Conservation (phyloP, 139 green algal species). For the Nannochloris sp. region DNA sequence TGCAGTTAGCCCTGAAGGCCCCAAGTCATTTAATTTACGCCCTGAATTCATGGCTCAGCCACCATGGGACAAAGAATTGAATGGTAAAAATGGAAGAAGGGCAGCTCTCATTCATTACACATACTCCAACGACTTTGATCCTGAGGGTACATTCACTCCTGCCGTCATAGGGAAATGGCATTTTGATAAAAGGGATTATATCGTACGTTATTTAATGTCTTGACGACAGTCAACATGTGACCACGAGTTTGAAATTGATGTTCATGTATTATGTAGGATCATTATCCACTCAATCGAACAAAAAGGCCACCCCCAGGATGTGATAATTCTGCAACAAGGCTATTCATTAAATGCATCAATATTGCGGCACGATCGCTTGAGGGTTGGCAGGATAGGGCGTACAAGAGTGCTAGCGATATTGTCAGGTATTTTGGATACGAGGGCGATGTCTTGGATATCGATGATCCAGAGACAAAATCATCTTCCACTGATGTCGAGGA, state of each 20-base stretch:
- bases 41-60: constrained; percentile 54
- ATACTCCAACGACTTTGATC: constrained; percentile 59
- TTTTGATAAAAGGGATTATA: constrained; percentile 66
- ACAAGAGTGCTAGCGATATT: constrained; percentile 3
- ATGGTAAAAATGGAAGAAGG: constrained; percentile 13
- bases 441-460: not conserved
- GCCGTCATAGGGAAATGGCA: constrained; percentile 48
- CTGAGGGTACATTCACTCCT: constrained; percentile 29
- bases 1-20: constrained; percentile 16
- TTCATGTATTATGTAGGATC: constrained; percentile 2
- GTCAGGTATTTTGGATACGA: constrained; percentile 10
- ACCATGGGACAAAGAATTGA: constrained; percentile 47
- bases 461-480: not conserved
- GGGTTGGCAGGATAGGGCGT: constrained; percentile 15
- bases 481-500: not conserved
- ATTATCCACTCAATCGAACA: constrained; percentile 35
- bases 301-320: constrained; percentile 34
- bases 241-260: not conserved
- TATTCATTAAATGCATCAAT: constrained; percentile 34
- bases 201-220: not conserved
- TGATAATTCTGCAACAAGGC: constrained; percentile 23
- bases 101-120: constrained; percentile 67
- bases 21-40: constrained; percentile 32
- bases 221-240: not conserved
- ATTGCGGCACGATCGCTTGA: constrained; percentile 27